Evolutionary conservation across 1,284 basidiomycete genomes (phyloP), one percentile per base, ranked within the genome.

Genomic region (Sanghuangporus weigelae): DNA sequence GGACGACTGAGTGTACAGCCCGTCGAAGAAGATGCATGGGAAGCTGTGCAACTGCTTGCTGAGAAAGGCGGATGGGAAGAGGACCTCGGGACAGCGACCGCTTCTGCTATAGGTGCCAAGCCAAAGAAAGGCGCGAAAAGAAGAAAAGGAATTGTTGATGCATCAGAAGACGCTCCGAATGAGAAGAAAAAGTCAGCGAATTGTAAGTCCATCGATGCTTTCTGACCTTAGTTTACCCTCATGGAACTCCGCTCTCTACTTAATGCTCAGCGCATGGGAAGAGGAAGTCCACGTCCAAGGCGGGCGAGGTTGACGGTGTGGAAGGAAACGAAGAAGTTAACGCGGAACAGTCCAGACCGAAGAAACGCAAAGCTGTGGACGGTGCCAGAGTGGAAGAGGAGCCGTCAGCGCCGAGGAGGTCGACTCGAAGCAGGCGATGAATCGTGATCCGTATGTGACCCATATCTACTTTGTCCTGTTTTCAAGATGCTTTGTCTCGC

Each of bases 1-100:
- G 94, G 95, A 1, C 79, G 96, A 57, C 79, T 98, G 57, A 96
- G 94, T 74, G 90, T 94, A 49, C 94, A 98, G 75, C 84, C 86
- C 2, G 94, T 96, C 0, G 77, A 82, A 35, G 75, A 83, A 63
- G 78, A 74, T 10, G 90, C 93, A 0, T 98, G 88, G 82, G 78
- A 83, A 21, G 83, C 85, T 0, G 82, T 97, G 16, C 73, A 79
- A 10, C 69, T 77, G 54, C 74, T 98, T 57, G 90, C 93, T 0
- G 80, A 85, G 57, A 81, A 79, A 36, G 96, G 95, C 4, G 88
- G 89, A 0, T 90, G 88, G 87, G 81, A 83, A 23, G 78, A 77
- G 40, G 40, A 42, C 12, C 11, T 42, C n/a, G 50, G 44, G 26
- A 31, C 38, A 5, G 7, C 38, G 16, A 49, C 16, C 19, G 2